These are phyloP conservation scores for Fragaria ananassa DNA, from an alignment of 306 rosid species.

Conservation along the genomic window DNA sequence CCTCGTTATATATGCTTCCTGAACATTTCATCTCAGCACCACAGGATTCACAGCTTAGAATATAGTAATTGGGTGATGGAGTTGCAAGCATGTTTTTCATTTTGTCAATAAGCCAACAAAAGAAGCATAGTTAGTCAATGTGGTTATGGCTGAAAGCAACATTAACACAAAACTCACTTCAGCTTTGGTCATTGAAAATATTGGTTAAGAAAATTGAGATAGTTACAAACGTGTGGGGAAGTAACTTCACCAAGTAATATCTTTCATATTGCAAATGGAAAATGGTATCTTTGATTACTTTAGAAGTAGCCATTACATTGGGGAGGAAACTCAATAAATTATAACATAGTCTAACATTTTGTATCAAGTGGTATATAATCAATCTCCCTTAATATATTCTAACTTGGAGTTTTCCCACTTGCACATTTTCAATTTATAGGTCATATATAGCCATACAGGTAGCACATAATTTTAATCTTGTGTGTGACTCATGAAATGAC, in stretches of 20 bases:
- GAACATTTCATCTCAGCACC: not conserved
- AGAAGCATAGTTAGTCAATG: not conserved
- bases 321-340: not conserved
- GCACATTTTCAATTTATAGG: not conserved
- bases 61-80: not conserved
- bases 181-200: constrained; percentile 12
- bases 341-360: not conserved
- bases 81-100: constrained; percentile 1
- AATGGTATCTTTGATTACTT: constrained; percentile 15
- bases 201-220: not conserved
- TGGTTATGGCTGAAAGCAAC: constrained; percentile 25
- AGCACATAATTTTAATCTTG: too few species aligned
- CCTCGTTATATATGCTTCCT: not conserved
- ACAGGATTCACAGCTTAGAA: not conserved
- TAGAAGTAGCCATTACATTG: not conserved
- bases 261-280: constrained; percentile 9
- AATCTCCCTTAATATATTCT: not conserved
- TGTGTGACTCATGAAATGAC: too few species aligned
- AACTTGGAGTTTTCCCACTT: not conserved
- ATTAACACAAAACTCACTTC: not conserved
- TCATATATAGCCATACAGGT: not conserved
- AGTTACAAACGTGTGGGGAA: constrained; percentile 22
- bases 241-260: constrained; percentile 18
- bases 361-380: not conserved
- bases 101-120: constrained; percentile 4